phyloP scores from a whole-genome alignment of 768 basidiomycete genomes.

The Podaxis sp. region DNA sequence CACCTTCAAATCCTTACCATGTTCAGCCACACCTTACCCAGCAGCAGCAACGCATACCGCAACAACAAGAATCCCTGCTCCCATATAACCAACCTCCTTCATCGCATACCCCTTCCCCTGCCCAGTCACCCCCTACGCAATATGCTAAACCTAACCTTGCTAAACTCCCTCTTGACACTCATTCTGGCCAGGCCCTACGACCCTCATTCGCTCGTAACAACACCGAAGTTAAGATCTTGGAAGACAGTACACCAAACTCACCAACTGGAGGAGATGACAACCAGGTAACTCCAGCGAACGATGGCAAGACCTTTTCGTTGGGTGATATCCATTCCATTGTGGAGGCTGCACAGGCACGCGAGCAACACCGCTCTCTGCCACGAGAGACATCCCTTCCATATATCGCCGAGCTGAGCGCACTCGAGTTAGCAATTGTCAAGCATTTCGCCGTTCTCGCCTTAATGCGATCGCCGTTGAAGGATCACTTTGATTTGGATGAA shows the following conservation, averaged over 20 bases:
- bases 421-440: constrained; percentile 89
- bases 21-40: constrained; percentile 13
- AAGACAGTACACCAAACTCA: constrained; percentile 71
- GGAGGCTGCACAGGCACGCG: constrained; percentile 86
- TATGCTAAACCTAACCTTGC: constrained; percentile 33
- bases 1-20: constrained; percentile 4
- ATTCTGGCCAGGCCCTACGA: constrained; percentile 47
- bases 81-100: constrained; percentile 23
- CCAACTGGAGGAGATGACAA: constrained; percentile 51
- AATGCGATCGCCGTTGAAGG: constrained; percentile 70
- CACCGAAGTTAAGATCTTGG: constrained; percentile 85
- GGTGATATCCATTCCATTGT: constrained; percentile 93
- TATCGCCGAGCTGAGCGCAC: constrained; percentile 75
- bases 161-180: constrained; percentile 36
- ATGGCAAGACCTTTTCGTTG: constrained; percentile 53
- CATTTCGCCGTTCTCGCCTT: constrained; percentile 84
- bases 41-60: constrained; percentile 19
- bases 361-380: constrained; percentile 81
- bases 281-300: constrained; percentile 1
- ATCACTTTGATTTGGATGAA: constrained; percentile 88
- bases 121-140: constrained; percentile 33
- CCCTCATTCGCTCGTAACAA: constrained; percentile 75
- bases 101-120: constrained; percentile 18
- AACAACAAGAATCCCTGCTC: constrained; percentile 17
- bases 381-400: constrained; percentile 75